Evolutionary conservation across 805 yeast genomes (phyloP).

Genomic region (Sugiyamaella qingdaonensis): DNA sequence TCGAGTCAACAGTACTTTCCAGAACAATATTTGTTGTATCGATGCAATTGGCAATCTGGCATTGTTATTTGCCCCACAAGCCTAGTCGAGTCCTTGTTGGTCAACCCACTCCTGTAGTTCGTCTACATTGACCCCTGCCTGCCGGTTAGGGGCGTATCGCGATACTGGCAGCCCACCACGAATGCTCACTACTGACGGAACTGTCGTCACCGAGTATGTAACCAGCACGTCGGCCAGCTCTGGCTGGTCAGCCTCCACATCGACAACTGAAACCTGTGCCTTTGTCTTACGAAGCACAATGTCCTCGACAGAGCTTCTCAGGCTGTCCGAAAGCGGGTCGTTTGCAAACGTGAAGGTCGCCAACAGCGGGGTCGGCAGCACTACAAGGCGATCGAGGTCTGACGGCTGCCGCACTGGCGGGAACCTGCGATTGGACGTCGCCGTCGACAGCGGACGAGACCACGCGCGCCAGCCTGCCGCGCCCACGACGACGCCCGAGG

Average conservation of each 20-base stretch:
- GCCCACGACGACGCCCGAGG: not conserved
- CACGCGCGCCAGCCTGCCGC: not conserved
- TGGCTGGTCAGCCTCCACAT: constrained; percentile 64
- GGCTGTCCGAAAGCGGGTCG: constrained; percentile 55
- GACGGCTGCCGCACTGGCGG: not conserved
- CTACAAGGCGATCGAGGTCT: constrained; percentile 17
- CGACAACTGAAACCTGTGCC: constrained; percentile 57
- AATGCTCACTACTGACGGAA: constrained; percentile 67
- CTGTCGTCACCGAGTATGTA: constrained; percentile 50
- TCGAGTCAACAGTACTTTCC: too few relatives aligned
- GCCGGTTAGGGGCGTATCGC: constrained; percentile 26
- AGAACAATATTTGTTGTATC: too few relatives aligned
- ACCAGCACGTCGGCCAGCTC: constrained; percentile 56
- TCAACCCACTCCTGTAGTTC: constrained; percentile 41
- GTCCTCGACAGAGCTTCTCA: constrained; percentile 58
- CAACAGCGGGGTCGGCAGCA: constrained; percentile 55
- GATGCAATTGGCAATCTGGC: too few relatives aligned
- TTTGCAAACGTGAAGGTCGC: constrained; percentile 69
- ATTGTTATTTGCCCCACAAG: too few relatives aligned
- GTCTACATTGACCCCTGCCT: constrained; percentile 24
- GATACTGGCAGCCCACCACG: constrained; percentile 58
- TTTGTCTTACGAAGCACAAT: constrained; percentile 48
- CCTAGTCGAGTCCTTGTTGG: not conserved
- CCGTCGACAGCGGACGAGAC: not conserved
- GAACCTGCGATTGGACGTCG: not conserved